Conservation (phyloP, 1,284 basidiomycete genomes). For the Sporisorium iseilematis-ciliati region DNA sequence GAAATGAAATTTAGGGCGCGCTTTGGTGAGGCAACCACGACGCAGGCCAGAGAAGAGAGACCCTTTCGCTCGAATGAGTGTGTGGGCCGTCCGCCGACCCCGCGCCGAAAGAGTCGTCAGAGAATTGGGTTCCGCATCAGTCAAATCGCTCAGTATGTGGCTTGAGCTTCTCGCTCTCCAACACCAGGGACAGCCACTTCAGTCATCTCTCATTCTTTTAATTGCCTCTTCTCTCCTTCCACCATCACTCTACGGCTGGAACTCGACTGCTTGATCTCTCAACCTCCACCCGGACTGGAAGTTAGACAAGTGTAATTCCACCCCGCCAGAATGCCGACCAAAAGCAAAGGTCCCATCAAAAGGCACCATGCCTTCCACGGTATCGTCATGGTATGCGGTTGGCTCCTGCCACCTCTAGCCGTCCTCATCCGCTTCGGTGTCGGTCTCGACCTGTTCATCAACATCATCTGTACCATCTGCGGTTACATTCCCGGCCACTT, state of each 20-base stretch:
- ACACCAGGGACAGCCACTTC: neutral
- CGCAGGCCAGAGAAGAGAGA: neutral
- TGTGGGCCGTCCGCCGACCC: neutral
- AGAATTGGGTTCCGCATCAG: conserved; percentile 3
- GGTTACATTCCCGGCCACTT: conserved; percentile 76
- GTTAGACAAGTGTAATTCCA: too few relatives aligned
- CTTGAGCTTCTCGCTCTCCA: neutral
- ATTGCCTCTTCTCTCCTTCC: neutral
- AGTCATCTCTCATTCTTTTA: neutral
- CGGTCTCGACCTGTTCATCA: conserved; percentile 91
- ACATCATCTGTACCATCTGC: conserved; percentile 86
- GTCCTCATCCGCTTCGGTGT: conserved; percentile 95
- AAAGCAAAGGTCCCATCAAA: conserved; percentile 45
- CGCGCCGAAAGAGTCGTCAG: conserved; percentile 9
- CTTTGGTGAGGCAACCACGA: neutral
- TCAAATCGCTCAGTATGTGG: neutral
- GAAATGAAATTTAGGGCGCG: too few relatives aligned
- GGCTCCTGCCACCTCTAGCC: conserved; percentile 72
- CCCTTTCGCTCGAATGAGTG: neutral
- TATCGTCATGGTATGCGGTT: conserved; percentile 73
- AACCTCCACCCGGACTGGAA: too few relatives aligned
- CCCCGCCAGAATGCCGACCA: conserved; percentile 23
- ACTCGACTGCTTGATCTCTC: neutral
- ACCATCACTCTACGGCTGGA: neutral
- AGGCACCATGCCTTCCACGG: conserved; percentile 85